Base-by-base conservation (phyloP, 2,329 filamentous ascomycete genomes). In the Coleophoma cylindrospora region DNA sequence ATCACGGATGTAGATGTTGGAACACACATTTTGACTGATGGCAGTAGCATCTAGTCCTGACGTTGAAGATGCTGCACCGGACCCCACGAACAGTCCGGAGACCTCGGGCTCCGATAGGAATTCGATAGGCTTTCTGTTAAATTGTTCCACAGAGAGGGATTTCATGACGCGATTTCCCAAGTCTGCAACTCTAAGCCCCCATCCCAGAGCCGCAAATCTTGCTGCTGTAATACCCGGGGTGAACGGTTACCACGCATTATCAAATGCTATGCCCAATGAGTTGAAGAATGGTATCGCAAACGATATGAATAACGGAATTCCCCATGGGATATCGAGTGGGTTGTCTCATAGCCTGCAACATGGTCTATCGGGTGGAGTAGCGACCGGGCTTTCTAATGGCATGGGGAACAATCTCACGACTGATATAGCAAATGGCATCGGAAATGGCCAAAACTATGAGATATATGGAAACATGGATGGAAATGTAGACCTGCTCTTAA, bases 101-200 rank as follows among this genome's bases (percentile, higher is more conserved):
- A 50, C 50, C 12, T 37, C 54, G 27, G 45, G 48, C 15, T 62
- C 61, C 14, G 62, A 64, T 45, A 57, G 63, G 12, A 66, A 63
- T 27, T 66, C 63, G 3, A 64, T 66, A 46, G 55, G 61, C 9
- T 65, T 66, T 15, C 53, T 66, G 6, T 57, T 66, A 11, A 66
- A 66, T 43, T 58, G 56, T 14, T 52, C 61, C 1, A 53, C 51
- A 11, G 62, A 64, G 15, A 49, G 47, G 12, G 61, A 65, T n/a
- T 65, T 65, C 45, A 57, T 62, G 34, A 51, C 53, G 14, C 59
- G 59, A 36, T 65, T 63, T 32, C 61, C 61, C 1, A 58, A 63
- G 33, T 57, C 56, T 14, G 54, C 53, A 3, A 62, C 59, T 1
- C 22, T 58, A 12, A 61, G 55, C 48, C 61, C 55, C 21, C 50